Percentiles rank a stretch among this genome's conserved stretches.
Evolutionary conservation across 2,329 filamentous ascomycete genomes (phyloP).

Genomic region (Aureobasidium sp.): DNA sequence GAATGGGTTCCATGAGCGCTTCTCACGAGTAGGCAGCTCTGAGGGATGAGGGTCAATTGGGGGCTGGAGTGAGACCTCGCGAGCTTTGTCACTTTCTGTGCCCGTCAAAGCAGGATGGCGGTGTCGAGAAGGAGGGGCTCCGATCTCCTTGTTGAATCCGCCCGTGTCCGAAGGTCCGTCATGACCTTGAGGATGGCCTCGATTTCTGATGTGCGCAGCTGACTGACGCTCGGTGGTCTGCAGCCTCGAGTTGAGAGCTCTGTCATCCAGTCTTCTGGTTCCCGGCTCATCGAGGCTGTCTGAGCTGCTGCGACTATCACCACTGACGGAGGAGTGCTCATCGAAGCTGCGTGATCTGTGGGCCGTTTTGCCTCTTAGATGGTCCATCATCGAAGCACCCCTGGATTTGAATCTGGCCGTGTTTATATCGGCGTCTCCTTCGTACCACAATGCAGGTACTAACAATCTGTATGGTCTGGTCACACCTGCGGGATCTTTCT

Average conservation of each 20-base stretch:
- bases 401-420: constrained; percentile 20
- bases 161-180: not conserved
- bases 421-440: constrained; percentile 26
- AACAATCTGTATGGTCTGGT: constrained; percentile 82
- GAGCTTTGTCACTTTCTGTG: not conserved
- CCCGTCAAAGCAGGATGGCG: constrained; percentile 7
- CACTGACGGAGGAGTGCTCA: not conserved
- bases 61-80: not conserved
- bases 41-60: not conserved
- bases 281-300: not conserved
- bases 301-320: not conserved
- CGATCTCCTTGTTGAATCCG: not conserved
- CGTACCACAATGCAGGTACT: constrained; percentile 63
- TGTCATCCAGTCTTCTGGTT: not conserved
- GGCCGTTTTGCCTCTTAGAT: constrained; percentile 16
- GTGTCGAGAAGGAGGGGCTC: not conserved
- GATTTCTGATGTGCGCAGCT: not conserved
- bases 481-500: constrained; percentile 77
- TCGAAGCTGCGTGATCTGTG: not conserved
- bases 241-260: not conserved
- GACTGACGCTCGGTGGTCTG: constrained; percentile 9
- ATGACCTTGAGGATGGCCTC: not conserved
- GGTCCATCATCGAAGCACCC: constrained; percentile 19
- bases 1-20: constrained; percentile 1
- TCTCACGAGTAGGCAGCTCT: not conserved